phyloP scores from a whole-genome alignment of 2,329 filamentous ascomycete genomes.

The Trichoderma sp. region DNA sequence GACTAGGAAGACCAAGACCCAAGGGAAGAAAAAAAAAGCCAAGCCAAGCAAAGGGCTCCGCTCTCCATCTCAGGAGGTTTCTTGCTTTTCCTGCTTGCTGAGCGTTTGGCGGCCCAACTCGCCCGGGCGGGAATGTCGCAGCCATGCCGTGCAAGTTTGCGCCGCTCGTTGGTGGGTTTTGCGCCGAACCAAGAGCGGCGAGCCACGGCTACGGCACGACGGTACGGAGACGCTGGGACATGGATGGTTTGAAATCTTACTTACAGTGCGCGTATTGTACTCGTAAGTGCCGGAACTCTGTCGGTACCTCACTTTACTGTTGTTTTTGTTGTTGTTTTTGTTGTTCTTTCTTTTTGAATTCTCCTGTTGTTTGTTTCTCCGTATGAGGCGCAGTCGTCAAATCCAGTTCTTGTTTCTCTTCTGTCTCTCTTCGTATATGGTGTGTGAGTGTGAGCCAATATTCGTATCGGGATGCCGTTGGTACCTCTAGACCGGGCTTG shows the following conservation, averaged over 20 bases:
- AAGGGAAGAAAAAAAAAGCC: conserved; percentile 14
- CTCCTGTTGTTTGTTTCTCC: neutral
- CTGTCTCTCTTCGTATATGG: neutral
- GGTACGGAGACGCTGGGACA: conserved; percentile 7
- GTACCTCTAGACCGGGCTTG: neutral
- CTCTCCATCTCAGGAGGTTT: neutral
- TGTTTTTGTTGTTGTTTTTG: no score
- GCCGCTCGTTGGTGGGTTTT: conserved; percentile 8
- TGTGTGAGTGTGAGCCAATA: neutral
- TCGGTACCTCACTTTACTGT: neutral
- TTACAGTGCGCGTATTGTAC: neutral
- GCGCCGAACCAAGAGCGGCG: conserved; percentile 3
- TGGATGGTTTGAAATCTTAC: neutral
- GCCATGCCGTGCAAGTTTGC: conserved; percentile 8
- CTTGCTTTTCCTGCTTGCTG: neutral
- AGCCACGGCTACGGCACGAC: conserved; percentile 12
- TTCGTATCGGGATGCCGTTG: conserved; percentile 4
- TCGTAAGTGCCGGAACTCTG: neutral
- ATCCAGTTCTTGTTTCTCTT: neutral
- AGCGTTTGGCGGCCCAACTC: neutral
- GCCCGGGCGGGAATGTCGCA: conserved; percentile 6
- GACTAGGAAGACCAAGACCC: conserved; percentile 9
- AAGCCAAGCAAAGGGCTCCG: conserved; percentile 14
- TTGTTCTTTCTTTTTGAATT: neutral
- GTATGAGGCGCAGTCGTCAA: neutral